Evolutionary conservation across 495 filamentous ascomycete species (phyloP).

Genomic region (Evansstolkia leycettana): DNA sequence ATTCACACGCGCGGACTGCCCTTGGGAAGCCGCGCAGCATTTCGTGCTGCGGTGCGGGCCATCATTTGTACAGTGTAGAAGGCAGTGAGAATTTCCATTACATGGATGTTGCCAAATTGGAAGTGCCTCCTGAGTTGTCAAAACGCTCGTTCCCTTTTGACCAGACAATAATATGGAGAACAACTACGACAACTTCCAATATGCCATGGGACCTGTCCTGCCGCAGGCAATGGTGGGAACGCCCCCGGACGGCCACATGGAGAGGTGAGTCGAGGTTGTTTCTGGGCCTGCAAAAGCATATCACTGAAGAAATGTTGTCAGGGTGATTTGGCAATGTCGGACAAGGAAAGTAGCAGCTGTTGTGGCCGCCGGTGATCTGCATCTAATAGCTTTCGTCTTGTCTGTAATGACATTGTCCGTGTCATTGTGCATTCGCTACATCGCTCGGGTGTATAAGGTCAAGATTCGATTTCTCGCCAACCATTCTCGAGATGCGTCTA

Average conservation of each 20-base stretch:
- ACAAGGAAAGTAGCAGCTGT: conserved; percentile 7
- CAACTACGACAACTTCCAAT: too few species aligned
- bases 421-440: conserved; percentile 2
- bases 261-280: conserved; percentile 4
- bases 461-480: background rate
- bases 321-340: conserved; percentile 10
- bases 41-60: too few species aligned
- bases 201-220: too few species aligned
- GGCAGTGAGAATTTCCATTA: too few species aligned
- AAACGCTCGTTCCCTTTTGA: too few species aligned
- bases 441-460: background rate
- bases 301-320: background rate
- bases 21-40: too few species aligned
- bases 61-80: too few species aligned
- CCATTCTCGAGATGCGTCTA: background rate
- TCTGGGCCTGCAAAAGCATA: background rate
- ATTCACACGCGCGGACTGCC: too few species aligned
- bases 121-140: too few species aligned
- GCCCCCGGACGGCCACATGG: background rate
- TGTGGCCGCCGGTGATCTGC: conserved; percentile 9
- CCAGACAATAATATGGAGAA: too few species aligned
- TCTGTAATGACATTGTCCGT: conserved; percentile 5
- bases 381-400: conserved; percentile 4
- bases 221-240: too few species aligned
- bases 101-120: too few species aligned